phyloP scores from a whole-genome alignment of 306 rosid genomes.

The Crataegus laevigata region DNA sequence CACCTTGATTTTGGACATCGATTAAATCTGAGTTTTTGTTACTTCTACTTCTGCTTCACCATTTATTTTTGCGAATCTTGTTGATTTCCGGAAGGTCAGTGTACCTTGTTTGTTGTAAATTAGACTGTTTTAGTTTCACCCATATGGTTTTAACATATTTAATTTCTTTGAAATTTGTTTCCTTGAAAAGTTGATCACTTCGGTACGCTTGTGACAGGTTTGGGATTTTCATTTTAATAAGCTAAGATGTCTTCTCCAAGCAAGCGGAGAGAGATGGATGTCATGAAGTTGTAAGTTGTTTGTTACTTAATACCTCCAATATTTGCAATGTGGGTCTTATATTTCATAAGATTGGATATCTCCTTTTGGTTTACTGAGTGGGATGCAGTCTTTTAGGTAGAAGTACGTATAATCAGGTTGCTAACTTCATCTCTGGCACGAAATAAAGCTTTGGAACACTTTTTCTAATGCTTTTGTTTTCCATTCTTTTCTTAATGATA shows the following conservation, averaged over 20 bases:
- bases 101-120: background rate
- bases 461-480: slow-evolving; percentile 1
- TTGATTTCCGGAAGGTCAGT: background rate
- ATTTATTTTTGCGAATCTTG: background rate
- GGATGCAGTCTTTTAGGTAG: background rate
- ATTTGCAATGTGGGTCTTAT: background rate
- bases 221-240: slow-evolving; percentile 24
- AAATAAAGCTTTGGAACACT: background rate
- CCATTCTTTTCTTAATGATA: slow-evolving; percentile 12
- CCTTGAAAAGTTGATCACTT: slow-evolving; percentile 4
- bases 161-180: background rate
- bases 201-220: slow-evolving; percentile 33
- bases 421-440: background rate
- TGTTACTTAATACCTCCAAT: background rate
- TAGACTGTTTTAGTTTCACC: background rate
- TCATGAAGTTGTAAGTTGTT: slow-evolving; percentile 85
- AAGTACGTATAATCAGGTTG: background rate
- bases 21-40: background rate
- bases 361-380: background rate
- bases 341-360: background rate
- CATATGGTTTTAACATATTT: background rate
- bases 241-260: slow-evolving; percentile 94
- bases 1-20: slow-evolving; percentile 9
- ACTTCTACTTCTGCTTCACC: background rate
- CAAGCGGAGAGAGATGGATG: slow-evolving; percentile 99